Evolutionary conservation across 73 alveolate genomes (phyloP), one percentile per base, ranked within the genome.

Genomic region (Blepharisma stoltei): DNA sequence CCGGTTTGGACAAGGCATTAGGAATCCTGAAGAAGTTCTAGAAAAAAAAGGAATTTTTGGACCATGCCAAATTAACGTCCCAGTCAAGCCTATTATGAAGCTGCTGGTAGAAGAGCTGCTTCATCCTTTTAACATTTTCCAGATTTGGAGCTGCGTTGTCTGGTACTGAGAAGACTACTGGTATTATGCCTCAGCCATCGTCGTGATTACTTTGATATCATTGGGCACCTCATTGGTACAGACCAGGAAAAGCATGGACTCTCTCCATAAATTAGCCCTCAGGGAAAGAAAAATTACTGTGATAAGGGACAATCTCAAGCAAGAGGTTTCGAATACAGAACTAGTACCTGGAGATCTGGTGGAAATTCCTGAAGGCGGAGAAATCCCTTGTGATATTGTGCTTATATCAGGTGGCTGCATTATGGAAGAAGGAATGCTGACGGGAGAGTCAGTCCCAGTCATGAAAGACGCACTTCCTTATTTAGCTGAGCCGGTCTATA

Each of bases 361-460:
- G 53, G 92, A 89, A 52, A 86, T 95, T 25, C 93, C 94, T 2
- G 94, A 91, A 70, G 93, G 93, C 43, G 48, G 76, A 76, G 77
- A 60, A 14, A 78, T 93, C 55, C 98, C 98, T 45, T 91, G 97
- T 77, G 99, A 95, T 86, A 86, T 92, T 7, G 82, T 93, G 6
- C 83, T 93, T 54, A 41, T 93, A 78, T 84, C 71, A 4, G 98
- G 76, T 4, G 4, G 21, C 21, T 20, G 41, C 3, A 84, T 95
- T 47, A 84, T 93, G 79, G 94, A 95, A 81, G 99, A 95, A 81
- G 70, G 95, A 60, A 93, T 95, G 98, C 90, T 95, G 6, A 95
- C 99, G 4, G 99, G 99, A 67, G 99, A 95, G 80, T 87, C 97
- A 43, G 87, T 95, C 20, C 99, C 99, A 4, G 92, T 91, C 37